These are phyloP conservation scores for Lagenidium giganteum DNA, from an alignment of 352 stramenopile species.

Conservation along the genomic window DNA sequence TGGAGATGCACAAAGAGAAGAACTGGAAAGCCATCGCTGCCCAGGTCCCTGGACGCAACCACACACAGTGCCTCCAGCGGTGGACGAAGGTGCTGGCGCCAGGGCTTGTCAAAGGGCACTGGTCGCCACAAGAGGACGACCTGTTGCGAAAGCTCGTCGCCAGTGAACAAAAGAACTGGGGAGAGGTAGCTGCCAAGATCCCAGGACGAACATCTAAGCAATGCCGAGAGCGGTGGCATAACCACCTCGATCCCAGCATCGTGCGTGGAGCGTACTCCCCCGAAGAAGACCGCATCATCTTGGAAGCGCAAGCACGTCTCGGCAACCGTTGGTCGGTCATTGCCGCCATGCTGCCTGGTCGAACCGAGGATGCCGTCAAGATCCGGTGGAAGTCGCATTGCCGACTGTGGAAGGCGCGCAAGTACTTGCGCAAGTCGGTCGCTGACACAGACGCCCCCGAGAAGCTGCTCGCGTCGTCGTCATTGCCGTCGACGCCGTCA, in stretches of 20 bases:
- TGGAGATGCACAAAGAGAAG: constrained; percentile 85
- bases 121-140: constrained; percentile 87
- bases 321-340: constrained; percentile 91
- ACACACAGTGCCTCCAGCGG: constrained; percentile 89
- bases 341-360: constrained; percentile 78
- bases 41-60: constrained; percentile 82
- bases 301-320: constrained; percentile 76
- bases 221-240: constrained; percentile 88
- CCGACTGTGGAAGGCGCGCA: constrained; percentile 73
- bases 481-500: no score
- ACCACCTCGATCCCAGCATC: constrained; percentile 86
- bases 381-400: constrained; percentile 91
- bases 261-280: constrained; percentile 84
- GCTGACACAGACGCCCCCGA: not conserved
- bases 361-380: constrained; percentile 90
- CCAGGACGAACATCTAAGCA: constrained; percentile 85
- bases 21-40: constrained; percentile 91
- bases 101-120: constrained; percentile 87
- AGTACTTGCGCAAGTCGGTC: constrained; percentile 68
- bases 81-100: constrained; percentile 89
- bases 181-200: constrained; percentile 82
- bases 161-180: constrained; percentile 87
- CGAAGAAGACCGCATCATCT: constrained; percentile 87
- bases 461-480: no score
- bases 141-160: constrained; percentile 71